Base-by-base conservation (phyloP, 331 rosid species). In the Spiraea crenata region DNA sequence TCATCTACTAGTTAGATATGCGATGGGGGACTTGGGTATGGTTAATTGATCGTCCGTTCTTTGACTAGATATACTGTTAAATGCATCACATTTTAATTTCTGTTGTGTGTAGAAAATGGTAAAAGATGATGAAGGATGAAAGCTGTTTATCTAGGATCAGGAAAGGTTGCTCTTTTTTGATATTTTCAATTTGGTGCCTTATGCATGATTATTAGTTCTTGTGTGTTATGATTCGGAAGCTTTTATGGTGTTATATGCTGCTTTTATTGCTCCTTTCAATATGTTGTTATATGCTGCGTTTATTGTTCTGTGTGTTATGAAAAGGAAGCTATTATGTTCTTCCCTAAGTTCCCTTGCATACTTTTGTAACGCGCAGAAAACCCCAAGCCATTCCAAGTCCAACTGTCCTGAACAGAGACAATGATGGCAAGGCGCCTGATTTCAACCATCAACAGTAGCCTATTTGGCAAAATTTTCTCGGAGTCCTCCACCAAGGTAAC, bases 351-450 rank as follows among this genome's bases (percentile, higher is more conserved):
- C 31, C 31, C 62, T 40, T 1, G 2, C 5, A 62, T 41, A 9
- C 1, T 50, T 51, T 20, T 14, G 12, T 25, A 7, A 31, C 11
- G 13, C 17, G 4, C 16, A 38, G 50, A 6, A 20, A 9, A 6
- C 15, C 42, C 20, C 42, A 12, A 42, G 15, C 15, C 38, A 50
- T 17, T 71, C 41, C 15, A 16, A 20, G 17, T 20, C 17, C 10
- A 51, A 50, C 3, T 38, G 25, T 50, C 63, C 35, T 35, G 44
- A 63, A 62, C 63, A 63, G 17, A 15, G 52, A 16, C 4, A 63
- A 47, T 20, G 50, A 73, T 73, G 76, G 70, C 70, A 61, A 73
- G 14, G 55, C 69, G 10, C 20, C 70, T 73, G 57, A 40, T 73
- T 50, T 52, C 70, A 20, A 20, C 57, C 5, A 47, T 73, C 35